A percentile compares a stretch with the other conserved stretches of the same genome.
These are phyloP conservation scores for Phytopythium mirpurense DNA, from an alignment of 352 stramenopile species.

Conservation along the genomic window DNA sequence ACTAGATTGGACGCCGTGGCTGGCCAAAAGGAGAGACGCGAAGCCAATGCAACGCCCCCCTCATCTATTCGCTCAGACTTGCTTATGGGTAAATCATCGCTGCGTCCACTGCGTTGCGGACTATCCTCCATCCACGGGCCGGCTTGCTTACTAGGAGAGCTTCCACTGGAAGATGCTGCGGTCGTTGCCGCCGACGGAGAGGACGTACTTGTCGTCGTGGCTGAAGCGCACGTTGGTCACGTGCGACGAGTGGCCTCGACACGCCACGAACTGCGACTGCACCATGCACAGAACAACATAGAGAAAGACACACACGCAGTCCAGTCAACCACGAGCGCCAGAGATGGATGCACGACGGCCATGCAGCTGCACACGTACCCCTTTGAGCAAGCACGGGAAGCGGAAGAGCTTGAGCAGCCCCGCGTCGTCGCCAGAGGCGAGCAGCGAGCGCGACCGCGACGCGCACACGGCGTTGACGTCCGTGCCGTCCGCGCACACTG, in stretches of 20 bases:
- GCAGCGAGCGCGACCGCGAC: slow-evolving; percentile 53
- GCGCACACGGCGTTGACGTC: slow-evolving; percentile 80
- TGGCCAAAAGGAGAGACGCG: slow-evolving; percentile 1
- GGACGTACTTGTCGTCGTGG: slow-evolving; percentile 73
- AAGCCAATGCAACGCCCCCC: slow-evolving; percentile 1
- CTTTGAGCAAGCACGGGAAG: slow-evolving; percentile 73
- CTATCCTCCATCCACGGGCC: too few relatives aligned
- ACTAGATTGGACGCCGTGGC: slow-evolving; percentile 12
- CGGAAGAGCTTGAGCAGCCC: slow-evolving; percentile 85
- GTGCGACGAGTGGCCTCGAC: slow-evolving; percentile 72
- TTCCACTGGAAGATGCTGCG: slow-evolving; percentile 86
- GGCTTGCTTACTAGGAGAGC: slow-evolving; percentile 36
- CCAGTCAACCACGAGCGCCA: too few relatives aligned
- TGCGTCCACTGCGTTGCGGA: too few relatives aligned
- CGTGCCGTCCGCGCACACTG: slow-evolving; percentile 69
- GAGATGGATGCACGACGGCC: background rate
- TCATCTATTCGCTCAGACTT: background rate
- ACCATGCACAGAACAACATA: slow-evolving; percentile 1
- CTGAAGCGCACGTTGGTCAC: slow-evolving; percentile 82
- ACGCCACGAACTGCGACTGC: slow-evolving; percentile 45
- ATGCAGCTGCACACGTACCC: slow-evolving; percentile 23
- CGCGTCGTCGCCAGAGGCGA: slow-evolving; percentile 80
- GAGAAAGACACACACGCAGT: background rate
- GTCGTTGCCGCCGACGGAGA: slow-evolving; percentile 83
- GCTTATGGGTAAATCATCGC: too few relatives aligned